Percentiles rank a stretch among this genome's conserved stretches.
Conservation (phyloP, 2,329 filamentous ascomycete species). For the Beauveria asiatica region DNA sequence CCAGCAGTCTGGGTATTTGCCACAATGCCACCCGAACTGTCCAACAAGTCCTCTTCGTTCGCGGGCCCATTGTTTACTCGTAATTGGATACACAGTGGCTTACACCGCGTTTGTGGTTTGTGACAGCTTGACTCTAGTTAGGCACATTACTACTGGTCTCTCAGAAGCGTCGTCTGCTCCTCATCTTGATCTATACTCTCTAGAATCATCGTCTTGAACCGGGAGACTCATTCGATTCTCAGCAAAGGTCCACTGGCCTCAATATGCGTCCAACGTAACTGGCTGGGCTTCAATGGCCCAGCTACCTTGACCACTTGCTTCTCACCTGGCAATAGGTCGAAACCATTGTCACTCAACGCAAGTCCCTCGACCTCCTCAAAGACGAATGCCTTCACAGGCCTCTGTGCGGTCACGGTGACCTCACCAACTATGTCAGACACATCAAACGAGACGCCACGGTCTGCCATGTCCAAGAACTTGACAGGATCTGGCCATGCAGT, state of each 20-base stretch:
- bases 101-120: background rate
- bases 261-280: conserved; percentile 15
- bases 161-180: background rate
- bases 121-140: background rate
- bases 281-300: conserved; percentile 4
- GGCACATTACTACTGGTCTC: background rate
- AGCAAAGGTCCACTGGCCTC: conserved; percentile 12
- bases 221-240: background rate
- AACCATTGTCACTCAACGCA: conserved; percentile 46
- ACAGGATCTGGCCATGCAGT: conserved; percentile 54
- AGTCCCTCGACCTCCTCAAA: conserved; percentile 39
- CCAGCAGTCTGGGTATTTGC: conserved; percentile 52
- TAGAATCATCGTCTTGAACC: too few relatives aligned
- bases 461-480: conserved; percentile 47
- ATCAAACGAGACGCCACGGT: conserved; percentile 29
- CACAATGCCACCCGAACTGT: conserved; percentile 63
- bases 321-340: conserved; percentile 47
- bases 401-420: conserved; percentile 26
- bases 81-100: background rate
- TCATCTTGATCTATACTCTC: too few relatives aligned
- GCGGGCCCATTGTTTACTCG: background rate
- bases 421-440: conserved; percentile 19
- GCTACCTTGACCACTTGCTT: conserved; percentile 16
- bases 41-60: conserved; percentile 55
- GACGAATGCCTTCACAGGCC: conserved; percentile 49